Evolutionary conservation across 352 stramenopile species (phyloP), one percentile per base, ranked within the genome.

Genomic region (Pythium phragmiticola): DNA sequence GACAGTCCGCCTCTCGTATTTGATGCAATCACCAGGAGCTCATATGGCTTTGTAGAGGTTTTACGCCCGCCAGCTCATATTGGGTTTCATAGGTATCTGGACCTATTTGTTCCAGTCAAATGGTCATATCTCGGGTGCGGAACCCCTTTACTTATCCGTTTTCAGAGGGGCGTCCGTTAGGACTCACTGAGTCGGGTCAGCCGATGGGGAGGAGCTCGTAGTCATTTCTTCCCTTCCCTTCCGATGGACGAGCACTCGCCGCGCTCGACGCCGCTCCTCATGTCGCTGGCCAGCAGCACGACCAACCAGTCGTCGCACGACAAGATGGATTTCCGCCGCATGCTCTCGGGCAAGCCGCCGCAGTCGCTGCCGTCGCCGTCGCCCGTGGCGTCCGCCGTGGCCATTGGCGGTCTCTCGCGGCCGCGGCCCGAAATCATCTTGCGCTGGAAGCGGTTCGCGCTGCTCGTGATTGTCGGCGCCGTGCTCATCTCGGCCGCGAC

Each of bases 391-490:
- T 36, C 11, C 36, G 33, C 52, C 17, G 21, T 21, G 7, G 3
- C 34, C 34, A 39, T 14, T 39, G 34, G 34, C 7, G 34, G 34
- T 33, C 33, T 76, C 42, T 68, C 70, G 33, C 77, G 77, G 52
- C 78, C 78, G 8, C 65, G 72, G 28, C 70, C 78, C n/a, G 78
- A 87, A 62, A 87, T 87, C 66, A 75, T 84, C 19, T 59, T 87
- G 45, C 75, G 78, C 28, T 81, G 78, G 75, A 87, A 84, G 48
- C 75, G 78, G 17, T 87, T 87, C 56, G 63, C 62, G 17, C 39
- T 79, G 56, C 75, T 84, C 21, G 74, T 87, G 43, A 28, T 82
- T 43, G 52, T 87, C 49, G 69, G 70, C 9, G 72, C 76, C 33
- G 51, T 63, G 52, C 54, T 68, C 65, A 78, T 87, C 69, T 75